Base-by-base conservation (phyloP, 768 basidiomycete species). In the Amanita inopinata region DNA sequence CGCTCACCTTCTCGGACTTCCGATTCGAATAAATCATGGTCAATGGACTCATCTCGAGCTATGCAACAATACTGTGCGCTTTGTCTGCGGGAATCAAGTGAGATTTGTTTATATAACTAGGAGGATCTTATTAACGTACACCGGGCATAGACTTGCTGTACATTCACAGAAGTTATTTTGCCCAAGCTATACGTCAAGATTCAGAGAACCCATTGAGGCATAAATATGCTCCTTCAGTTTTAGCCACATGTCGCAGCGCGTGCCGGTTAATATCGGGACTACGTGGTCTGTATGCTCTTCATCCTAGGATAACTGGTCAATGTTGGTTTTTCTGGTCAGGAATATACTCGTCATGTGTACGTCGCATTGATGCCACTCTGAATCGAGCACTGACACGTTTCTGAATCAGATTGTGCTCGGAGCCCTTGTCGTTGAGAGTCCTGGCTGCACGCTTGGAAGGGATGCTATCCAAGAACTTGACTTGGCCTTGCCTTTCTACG, bases 281-380 rank as follows among this genome's bases (percentile, higher is more conserved):
- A 37, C 53, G 55, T 36, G 58, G 57, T 9, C 43, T 75, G 22
- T 69, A 64, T 38, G 43, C 43, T 5, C 53, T 60, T 17, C 64
- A 70, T 51, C 64, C 63, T 8, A 49, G 40, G 8, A 53, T 59
- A 2, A 53, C 61, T 5, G 52, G 61, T 18, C 50, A 56, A 28
- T 53, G 59, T 6, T 74, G 73, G 70, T 71, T 64, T 49, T 73
- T 74, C 53, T 76, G 74, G 74, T 67, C 71, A 0, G 59, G 60
- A 1, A 53, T 70, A 33, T 74, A 70, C 46, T 69, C 71, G 2
- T 60, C 74, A 12, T 71, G 71, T 42, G 74, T 75, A 50, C 37
- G 68, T 63, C 10, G 36, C 19, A 8, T 17, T 17, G 14, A 18
- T 36, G 3, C 11, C 5, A 22, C 34, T 59, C 55, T 49, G 60